These are phyloP conservation scores for Nannochloropsis oceanica DNA, from an alignment of 108 stramenopile genomes.

Conservation along the genomic window DNA sequence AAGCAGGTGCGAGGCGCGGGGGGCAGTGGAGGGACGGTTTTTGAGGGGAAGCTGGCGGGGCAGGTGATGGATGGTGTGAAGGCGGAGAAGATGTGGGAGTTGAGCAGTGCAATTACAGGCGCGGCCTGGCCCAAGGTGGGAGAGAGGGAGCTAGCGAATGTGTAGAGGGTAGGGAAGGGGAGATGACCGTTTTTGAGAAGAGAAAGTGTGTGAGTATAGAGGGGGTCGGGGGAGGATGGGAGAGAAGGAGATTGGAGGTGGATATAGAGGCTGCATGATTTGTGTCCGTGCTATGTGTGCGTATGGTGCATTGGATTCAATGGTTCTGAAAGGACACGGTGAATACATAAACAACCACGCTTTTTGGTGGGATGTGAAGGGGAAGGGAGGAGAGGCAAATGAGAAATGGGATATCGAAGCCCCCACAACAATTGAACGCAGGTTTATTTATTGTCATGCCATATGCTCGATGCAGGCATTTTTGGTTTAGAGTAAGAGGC, in stretches of 20 bases:
- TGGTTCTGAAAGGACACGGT: too few species aligned
- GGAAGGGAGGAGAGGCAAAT: too few species aligned
- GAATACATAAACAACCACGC: too few species aligned
- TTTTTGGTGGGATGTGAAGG: too few species aligned
- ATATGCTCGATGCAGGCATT: too few species aligned
- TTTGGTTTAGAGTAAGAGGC: too few species aligned
- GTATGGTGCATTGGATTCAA: too few species aligned
- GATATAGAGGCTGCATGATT: not conserved
- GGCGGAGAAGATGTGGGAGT: slow-evolving; percentile 72
- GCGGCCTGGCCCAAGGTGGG: slow-evolving; percentile 18
- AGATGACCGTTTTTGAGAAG: not conserved
- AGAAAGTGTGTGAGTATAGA: not conserved
- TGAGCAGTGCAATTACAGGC: slow-evolving; percentile 38
- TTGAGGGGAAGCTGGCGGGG: slow-evolving; percentile 67
- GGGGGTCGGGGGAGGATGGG: not conserved
- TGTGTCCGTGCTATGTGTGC: too few species aligned
- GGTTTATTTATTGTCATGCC: too few species aligned
- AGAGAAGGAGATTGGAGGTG: not conserved
- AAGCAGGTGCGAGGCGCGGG: slow-evolving; percentile 72
- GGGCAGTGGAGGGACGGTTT: slow-evolving; percentile 83
- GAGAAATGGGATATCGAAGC: too few species aligned
- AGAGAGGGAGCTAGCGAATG: slow-evolving; percentile 43
- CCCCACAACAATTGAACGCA: too few species aligned
- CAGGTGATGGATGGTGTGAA: slow-evolving; percentile 58
- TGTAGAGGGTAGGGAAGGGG: not conserved